phyloP scores from a whole-genome alignment of 2,329 filamentous ascomycete genomes.

The Verticillium nonalfalfae region DNA sequence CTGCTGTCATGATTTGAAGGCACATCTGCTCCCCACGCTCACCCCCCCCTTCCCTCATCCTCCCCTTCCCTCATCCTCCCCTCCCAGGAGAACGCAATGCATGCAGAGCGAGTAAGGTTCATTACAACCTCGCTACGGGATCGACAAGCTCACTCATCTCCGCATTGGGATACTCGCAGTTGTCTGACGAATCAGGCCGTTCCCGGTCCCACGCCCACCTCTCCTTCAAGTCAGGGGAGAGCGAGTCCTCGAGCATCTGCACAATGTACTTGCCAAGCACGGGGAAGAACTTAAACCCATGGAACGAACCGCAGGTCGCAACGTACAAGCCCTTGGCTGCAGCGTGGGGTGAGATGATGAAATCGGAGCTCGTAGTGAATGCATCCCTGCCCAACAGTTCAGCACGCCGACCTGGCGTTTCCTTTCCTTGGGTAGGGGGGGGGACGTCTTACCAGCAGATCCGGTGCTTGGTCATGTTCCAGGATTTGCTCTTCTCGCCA shows the following conservation, averaged over 20 bases:
- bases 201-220: slow-evolving; percentile 57
- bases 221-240: slow-evolving; percentile 33
- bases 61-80: not conserved
- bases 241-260: slow-evolving; percentile 33
- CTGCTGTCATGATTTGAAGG: not conserved
- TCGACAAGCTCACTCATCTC: slow-evolving; percentile 49
- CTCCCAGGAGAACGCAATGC: not conserved
- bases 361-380: slow-evolving; percentile 53
- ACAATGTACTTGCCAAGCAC: slow-evolving; percentile 43
- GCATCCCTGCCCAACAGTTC: slow-evolving; percentile 47
- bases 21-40: too few species aligned
- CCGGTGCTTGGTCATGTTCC: slow-evolving; percentile 55
- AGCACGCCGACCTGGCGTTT: not conserved
- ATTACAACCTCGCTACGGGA: slow-evolving; percentile 19
- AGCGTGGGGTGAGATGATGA: slow-evolving; percentile 41
- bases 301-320: slow-evolving; percentile 48
- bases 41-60: not conserved
- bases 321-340: slow-evolving; percentile 40
- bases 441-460: slow-evolving; percentile 54
- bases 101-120: not conserved
- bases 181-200: slow-evolving; percentile 42
- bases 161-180: slow-evolving; percentile 49
- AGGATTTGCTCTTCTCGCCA: slow-evolving; percentile 45
- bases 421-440: not conserved
- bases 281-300: slow-evolving; percentile 45